Conservation (phyloP, 345 rosid species). For the Lepidium aucheri region DNA sequence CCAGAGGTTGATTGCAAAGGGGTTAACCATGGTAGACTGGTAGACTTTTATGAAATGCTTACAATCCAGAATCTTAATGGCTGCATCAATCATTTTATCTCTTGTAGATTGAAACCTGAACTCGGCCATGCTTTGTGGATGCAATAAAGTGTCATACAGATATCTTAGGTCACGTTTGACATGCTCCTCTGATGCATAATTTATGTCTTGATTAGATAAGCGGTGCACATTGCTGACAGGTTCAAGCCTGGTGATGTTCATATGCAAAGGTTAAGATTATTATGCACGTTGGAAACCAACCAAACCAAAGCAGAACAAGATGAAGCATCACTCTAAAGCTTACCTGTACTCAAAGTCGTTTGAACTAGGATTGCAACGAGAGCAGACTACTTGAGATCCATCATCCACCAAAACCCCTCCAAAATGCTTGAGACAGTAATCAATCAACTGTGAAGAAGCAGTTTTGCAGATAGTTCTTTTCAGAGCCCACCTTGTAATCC, state of each 20-base stretch:
- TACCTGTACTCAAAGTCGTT: conserved; percentile 60
- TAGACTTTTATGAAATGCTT: conserved; percentile 64
- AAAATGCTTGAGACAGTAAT: conserved; percentile 60
- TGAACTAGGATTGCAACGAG: conserved; percentile 30
- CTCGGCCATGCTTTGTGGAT: conserved; percentile 35
- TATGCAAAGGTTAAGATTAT: background rate
- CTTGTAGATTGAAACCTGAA: conserved; percentile 30
- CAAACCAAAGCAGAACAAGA: background rate
- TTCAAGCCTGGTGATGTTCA: conserved; percentile 34
- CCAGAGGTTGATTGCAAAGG: conserved; percentile 30
- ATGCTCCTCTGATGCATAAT: conserved; percentile 37
- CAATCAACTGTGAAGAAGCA: conserved; percentile 51
- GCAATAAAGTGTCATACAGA: conserved; percentile 43
- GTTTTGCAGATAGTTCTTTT: conserved; percentile 45
- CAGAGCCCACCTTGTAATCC: conserved; percentile 51
- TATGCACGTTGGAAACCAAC: background rate
- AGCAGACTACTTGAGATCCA: conserved; percentile 37
- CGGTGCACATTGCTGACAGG: conserved; percentile 15
- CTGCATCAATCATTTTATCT: conserved; percentile 34
- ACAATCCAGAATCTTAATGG: conserved; percentile 61
- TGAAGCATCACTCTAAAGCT: background rate
- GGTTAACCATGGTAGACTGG: conserved; percentile 7
- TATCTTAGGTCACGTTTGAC: conserved; percentile 44
- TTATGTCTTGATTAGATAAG: conserved; percentile 19
- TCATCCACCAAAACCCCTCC: conserved; percentile 33